Evolutionary conservation across 2,329 filamentous ascomycete species (phyloP).

Genomic region (Albophoma yamanashiensis): DNA sequence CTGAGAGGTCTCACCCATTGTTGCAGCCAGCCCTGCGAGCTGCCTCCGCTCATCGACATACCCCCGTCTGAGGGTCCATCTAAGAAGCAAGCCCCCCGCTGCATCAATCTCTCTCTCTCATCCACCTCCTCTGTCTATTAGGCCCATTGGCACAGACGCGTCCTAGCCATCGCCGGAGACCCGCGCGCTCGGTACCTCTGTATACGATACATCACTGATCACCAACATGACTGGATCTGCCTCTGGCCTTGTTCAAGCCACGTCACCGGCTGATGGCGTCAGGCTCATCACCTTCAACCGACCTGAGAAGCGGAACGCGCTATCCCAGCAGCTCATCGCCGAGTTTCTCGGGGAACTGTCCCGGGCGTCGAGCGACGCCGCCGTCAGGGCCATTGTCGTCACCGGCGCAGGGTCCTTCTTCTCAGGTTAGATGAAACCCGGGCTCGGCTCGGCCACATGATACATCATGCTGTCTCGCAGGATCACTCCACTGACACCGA

Average conservation of each 20-base stretch:
- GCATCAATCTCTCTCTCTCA: background rate
- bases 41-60: background rate
- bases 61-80: background rate
- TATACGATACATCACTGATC: background rate
- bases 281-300: conserved; percentile 41
- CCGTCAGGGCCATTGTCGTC: conserved; percentile 24
- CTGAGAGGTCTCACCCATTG: background rate
- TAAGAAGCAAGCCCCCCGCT: background rate
- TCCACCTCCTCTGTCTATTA: background rate
- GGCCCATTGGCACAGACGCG: background rate
- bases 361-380: conserved; percentile 8
- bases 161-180: background rate
- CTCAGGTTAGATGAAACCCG: conserved; percentile 3
- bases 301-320: conserved; percentile 47
- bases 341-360: conserved; percentile 25
- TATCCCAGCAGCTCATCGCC: conserved; percentile 39
- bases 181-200: background rate
- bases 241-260: conserved; percentile 8
- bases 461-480: conserved; percentile 1
- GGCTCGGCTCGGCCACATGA: background rate
- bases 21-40: background rate
- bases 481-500: background rate
- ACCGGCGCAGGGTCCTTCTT: conserved; percentile 21
- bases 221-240: conserved; percentile 6
- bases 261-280: conserved; percentile 20